Conservation (phyloP, 2,329 filamentous ascomycete species). For the Seiridium unicorne region DNA sequence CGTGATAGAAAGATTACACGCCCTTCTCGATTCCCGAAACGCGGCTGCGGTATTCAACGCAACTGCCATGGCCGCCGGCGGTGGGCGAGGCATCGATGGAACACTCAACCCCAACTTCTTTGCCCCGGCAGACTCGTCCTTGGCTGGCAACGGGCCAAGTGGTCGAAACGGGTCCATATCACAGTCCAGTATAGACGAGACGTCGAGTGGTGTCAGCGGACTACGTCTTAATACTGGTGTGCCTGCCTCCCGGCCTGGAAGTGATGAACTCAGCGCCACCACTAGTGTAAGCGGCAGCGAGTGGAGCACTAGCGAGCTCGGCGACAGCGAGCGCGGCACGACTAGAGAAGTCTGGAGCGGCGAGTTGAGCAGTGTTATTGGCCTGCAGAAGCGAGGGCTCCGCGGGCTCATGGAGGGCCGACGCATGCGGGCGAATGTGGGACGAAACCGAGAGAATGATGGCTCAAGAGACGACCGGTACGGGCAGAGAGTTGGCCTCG, state of each 20-base stretch:
- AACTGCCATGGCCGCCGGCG: constrained; percentile 94
- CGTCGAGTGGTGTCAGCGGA: constrained; percentile 29
- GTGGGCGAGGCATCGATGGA: constrained; percentile 78
- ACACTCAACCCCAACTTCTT: constrained; percentile 63
- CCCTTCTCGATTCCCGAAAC: constrained; percentile 86
- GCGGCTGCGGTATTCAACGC: constrained; percentile 98
- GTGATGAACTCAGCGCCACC: constrained; percentile 53
- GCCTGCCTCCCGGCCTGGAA: constrained; percentile 41
- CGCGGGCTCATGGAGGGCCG: constrained; percentile 93
- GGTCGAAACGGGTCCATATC: constrained; percentile 27
- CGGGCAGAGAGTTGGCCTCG: constrained; percentile 45
- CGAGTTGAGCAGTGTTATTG: constrained; percentile 85
- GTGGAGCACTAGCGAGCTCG: constrained; percentile 34
- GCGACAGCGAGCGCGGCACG: constrained; percentile 35
- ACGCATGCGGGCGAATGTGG: constrained; percentile 54
- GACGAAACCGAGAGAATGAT: constrained; percentile 27
- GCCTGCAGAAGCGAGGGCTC: constrained; percentile 88
- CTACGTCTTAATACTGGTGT: constrained; percentile 53
- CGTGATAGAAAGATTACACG: constrained; percentile 86
- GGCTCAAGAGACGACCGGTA: constrained; percentile 21
- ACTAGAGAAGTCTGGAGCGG: constrained; percentile 74
- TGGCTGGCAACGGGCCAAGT: constrained; percentile 16
- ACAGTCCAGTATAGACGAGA: constrained; percentile 22
- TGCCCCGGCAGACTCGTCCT: constrained; percentile 39
- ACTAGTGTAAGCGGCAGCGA: constrained; percentile 49